Evolutionary conservation across 2,329 filamentous ascomycete species (phyloP).

Genomic region (Trichophyton equinum): DNA sequence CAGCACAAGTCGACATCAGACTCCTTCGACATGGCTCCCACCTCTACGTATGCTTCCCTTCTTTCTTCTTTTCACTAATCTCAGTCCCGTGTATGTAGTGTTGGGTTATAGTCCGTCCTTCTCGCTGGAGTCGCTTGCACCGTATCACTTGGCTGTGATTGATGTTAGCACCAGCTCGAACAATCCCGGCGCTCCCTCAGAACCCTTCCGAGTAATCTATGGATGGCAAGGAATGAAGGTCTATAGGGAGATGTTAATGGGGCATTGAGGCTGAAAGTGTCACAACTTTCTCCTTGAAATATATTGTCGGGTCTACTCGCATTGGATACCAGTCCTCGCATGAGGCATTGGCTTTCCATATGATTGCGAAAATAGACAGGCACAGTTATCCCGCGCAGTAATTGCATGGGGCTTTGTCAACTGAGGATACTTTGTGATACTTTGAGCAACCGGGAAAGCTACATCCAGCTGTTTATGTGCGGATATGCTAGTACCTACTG

Average conservation of each 20-base stretch:
- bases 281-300: conserved; percentile 60
- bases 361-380: conserved; percentile 32
- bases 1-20: conserved; percentile 24
- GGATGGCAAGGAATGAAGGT: conserved; percentile 10
- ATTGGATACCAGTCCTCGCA: conserved; percentile 12
- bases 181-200: conserved; percentile 39
- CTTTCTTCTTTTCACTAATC: conserved; percentile 24
- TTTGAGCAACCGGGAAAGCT: conserved; percentile 15
- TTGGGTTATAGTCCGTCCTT: conserved; percentile 68
- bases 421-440: conserved; percentile 43
- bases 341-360: conserved; percentile 7
- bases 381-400: conserved; percentile 42
- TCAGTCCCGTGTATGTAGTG: conserved; percentile 37
- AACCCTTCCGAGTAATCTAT: conserved; percentile 12
- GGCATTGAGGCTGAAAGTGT: conserved; percentile 68
- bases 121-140: conserved; percentile 55
- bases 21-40: conserved; percentile 45
- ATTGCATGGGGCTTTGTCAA: conserved; percentile 58
- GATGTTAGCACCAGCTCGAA: conserved; percentile 62
- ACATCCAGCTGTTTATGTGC: neutral
- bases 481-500: conserved; percentile 19
- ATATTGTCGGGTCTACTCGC: conserved; percentile 48
- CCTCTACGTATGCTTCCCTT: conserved; percentile 47
- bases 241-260: conserved; percentile 26
- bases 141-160: conserved; percentile 18